Evolutionary conservation across 2,329 filamentous ascomycete genomes (phyloP).

Genomic region (Sarocladium brachiariae): DNA sequence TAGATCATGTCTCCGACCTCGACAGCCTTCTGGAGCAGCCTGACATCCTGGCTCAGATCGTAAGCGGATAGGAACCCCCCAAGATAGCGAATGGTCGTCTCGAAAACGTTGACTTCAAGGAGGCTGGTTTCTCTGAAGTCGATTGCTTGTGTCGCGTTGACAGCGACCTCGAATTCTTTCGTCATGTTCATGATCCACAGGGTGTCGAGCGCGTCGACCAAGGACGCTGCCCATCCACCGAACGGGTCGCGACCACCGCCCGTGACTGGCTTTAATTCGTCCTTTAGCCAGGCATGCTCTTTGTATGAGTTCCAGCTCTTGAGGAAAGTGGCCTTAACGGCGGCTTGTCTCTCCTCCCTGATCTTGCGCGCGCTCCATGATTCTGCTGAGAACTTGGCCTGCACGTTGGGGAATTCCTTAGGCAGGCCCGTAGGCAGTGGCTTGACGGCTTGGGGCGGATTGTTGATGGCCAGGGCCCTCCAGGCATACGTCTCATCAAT

Average conservation of each 20-base stretch:
- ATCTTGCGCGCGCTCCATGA: slow-evolving; percentile 18
- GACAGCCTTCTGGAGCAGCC: slow-evolving; percentile 41
- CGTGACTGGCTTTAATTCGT: slow-evolving; percentile 49
- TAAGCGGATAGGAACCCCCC: slow-evolving; percentile 46
- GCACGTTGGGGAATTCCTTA: slow-evolving; percentile 25
- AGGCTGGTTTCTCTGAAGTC: slow-evolving; percentile 42
- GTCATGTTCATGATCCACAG: slow-evolving; percentile 37
- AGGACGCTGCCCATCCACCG: slow-evolving; percentile 54
- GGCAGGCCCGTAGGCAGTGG: slow-evolving; percentile 24
- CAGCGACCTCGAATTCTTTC: slow-evolving; percentile 11
- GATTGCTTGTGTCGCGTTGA: slow-evolving; percentile 21
- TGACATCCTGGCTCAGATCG: slow-evolving; percentile 38
- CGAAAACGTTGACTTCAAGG: slow-evolving; percentile 42
- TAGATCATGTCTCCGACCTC: slow-evolving; percentile 50
- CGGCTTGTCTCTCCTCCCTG: slow-evolving; percentile 15
- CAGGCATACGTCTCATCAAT: slow-evolving; percentile 21
- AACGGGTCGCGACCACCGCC: slow-evolving; percentile 43
- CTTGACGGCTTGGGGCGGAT: slow-evolving; percentile 21
- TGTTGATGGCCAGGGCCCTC: slow-evolving; percentile 20
- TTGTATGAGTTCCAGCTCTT: slow-evolving; percentile 44
- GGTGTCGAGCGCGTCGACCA: slow-evolving; percentile 45
- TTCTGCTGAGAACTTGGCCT: slow-evolving; percentile 23
- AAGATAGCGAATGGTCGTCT: slow-evolving; percentile 49
- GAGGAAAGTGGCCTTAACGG: not conserved
- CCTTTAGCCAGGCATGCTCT: slow-evolving; percentile 49